A percentile compares a stretch with the other conserved stretches of the same genome.
These are phyloP conservation scores for Phytopythium mirpurense DNA, from an alignment of 352 stramenopile species.

Conservation along the genomic window DNA sequence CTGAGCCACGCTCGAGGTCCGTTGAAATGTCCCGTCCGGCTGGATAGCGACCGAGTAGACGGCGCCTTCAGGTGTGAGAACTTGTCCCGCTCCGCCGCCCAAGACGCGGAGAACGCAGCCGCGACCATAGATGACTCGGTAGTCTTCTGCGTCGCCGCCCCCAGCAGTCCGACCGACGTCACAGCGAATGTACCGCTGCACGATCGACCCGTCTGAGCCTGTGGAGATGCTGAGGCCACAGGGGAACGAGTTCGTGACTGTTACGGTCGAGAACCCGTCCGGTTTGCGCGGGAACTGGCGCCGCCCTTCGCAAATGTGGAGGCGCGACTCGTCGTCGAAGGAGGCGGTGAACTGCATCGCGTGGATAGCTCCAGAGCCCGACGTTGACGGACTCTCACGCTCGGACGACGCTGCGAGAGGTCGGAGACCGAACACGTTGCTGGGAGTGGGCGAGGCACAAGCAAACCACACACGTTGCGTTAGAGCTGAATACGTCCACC, in stretches of 20 bases:
- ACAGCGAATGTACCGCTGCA: conserved; percentile 26
- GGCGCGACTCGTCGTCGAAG: conserved; percentile 44
- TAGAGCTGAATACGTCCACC: background rate
- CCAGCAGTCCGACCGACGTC: background rate
- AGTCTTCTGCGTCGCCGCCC: conserved; percentile 15
- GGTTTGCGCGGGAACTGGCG: conserved; percentile 31
- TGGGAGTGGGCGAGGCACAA: conserved; percentile 9
- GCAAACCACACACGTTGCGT: background rate
- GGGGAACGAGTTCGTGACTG: conserved; percentile 35
- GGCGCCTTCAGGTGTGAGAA: conserved; percentile 50
- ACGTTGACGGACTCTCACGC: background rate
- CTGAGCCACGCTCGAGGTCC: background rate
- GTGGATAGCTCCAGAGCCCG: background rate
- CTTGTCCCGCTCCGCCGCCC: conserved; percentile 21
- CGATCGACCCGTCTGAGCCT: conserved; percentile 56
- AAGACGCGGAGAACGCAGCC: conserved; percentile 51
- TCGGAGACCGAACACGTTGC: conserved; percentile 59
- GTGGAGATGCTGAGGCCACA: conserved; percentile 46
- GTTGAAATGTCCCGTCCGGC: background rate
- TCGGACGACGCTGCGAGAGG: conserved; percentile 4
- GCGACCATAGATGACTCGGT: conserved; percentile 53
- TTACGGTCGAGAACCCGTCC: conserved; percentile 40
- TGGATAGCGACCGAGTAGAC: conserved; percentile 10
- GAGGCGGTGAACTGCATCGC: conserved; percentile 45
- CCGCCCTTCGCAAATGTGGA: conserved; percentile 34